These are phyloP conservation scores for Mortierella sp. DNA, from an alignment of 371 early-diverging fungal species.

Conservation along the genomic window DNA sequence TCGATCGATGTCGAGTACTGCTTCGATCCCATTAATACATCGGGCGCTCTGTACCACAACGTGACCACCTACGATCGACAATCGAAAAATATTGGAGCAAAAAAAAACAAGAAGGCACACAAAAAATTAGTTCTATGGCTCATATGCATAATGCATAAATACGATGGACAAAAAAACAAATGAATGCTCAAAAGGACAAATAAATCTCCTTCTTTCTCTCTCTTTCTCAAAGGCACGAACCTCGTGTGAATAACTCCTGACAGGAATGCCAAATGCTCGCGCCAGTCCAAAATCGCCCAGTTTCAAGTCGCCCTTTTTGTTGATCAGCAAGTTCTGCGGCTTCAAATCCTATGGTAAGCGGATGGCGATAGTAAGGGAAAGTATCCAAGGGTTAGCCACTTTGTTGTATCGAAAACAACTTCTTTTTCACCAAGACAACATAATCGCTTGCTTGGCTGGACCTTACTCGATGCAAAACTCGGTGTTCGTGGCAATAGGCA, in stretches of 20 bases:
- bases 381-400: background rate
- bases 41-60: slow-evolving; percentile 98
- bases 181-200: background rate
- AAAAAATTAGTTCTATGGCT: slow-evolving; percentile 9
- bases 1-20: slow-evolving; percentile 99
- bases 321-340: slow-evolving; percentile 85
- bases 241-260: slow-evolving; percentile 97
- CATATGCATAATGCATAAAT: background rate
- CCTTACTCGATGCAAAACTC: slow-evolving; percentile 83
- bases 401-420: too few species aligned
- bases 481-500: slow-evolving; percentile 82
- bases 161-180: background rate
- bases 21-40: slow-evolving; percentile 97
- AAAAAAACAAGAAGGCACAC: background rate
- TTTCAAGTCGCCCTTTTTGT: slow-evolving; percentile 91
- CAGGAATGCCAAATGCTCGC: slow-evolving; percentile 97
- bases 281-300: slow-evolving; percentile 98
- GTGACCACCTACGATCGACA: slow-evolving; percentile 77
- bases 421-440: too few species aligned
- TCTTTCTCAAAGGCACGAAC: slow-evolving; percentile 62
- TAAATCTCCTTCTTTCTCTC: background rate
- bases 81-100: background rate
- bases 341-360: slow-evolving; percentile 79
- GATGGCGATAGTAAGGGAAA: background rate
- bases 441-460: too few species aligned